Conservation (phyloP, 176 grass and related monocot genomes). For the Aegilops bicornis region DNA sequence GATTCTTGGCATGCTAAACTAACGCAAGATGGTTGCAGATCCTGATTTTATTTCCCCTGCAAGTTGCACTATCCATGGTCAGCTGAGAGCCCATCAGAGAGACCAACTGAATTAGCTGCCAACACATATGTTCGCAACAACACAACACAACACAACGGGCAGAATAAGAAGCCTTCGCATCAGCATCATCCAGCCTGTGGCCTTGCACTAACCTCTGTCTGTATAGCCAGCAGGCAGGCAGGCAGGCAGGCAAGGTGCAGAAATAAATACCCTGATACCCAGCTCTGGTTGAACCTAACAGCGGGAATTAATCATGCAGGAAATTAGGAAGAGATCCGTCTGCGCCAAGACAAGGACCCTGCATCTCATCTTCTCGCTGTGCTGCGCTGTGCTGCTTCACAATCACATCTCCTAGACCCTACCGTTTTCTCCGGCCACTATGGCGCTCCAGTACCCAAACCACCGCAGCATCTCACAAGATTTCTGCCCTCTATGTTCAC, state of each 20-base stretch:
- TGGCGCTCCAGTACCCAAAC: conserved; percentile 27
- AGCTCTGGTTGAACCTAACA: conserved; percentile 50
- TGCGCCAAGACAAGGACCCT: conserved; percentile 33
- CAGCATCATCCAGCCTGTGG: conserved; percentile 39
- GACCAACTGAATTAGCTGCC: conserved; percentile 12
- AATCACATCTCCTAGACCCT: conserved; percentile 12
- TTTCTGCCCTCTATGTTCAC: not conserved
- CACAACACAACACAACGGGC: not conserved
- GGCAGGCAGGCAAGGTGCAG: not conserved
- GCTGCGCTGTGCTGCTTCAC: not conserved
- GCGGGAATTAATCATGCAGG: conserved; percentile 34
- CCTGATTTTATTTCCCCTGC: not conserved
- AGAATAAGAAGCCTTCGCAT: conserved; percentile 21
- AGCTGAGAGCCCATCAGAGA: conserved; percentile 4
- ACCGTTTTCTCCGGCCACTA: conserved; percentile 32
- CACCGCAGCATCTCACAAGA: conserved; percentile 22
- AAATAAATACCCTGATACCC: conserved; percentile 23
- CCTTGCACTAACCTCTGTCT: conserved; percentile 11
- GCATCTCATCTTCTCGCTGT: conserved; percentile 24
- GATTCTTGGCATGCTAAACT: not conserved
- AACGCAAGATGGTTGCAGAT: not conserved
- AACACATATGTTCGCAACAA: not conserved
- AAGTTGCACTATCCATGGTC: conserved; percentile 11
- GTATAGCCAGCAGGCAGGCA: conserved; percentile 1
- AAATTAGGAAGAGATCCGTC: conserved; percentile 22